Evolutionary conservation across 129 eudicot species (phyloP).

Genomic region (Lactuca sativa): DNA sequence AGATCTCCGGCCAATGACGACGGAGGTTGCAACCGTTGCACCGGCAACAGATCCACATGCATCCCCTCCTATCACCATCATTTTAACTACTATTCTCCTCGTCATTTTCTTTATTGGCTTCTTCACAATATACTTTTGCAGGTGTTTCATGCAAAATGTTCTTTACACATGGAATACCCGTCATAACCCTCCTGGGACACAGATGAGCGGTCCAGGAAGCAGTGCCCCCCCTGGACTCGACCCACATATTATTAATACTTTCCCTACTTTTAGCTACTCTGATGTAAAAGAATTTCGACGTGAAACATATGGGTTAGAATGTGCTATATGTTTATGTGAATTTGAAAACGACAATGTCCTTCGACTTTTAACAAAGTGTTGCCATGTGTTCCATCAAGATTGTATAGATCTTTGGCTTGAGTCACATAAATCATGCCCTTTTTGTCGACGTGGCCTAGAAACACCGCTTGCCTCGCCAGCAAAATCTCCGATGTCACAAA

Average conservation of each 20-base stretch:
- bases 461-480: conserved; percentile 23
- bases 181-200: conserved; percentile 35
- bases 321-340: conserved; percentile 84
- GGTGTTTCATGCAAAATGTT: conserved; percentile 57
- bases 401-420: conserved; percentile 89
- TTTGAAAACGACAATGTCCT: conserved; percentile 55
- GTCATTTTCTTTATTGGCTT: conserved; percentile 55
- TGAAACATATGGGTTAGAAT: conserved; percentile 67
- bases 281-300: conserved; percentile 56
- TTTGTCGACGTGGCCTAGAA: conserved; percentile 65
- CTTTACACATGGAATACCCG: conserved; percentile 42
- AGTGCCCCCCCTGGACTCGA: conserved; percentile 44
- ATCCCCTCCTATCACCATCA: conserved; percentile 63
- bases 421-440: conserved; percentile 77
- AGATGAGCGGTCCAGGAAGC: conserved; percentile 15
- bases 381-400: conserved; percentile 84
- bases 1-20: conserved; percentile 58
- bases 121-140: conserved; percentile 60
- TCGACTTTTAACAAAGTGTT: conserved; percentile 60
- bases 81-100: conserved; percentile 52
- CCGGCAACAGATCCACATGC: conserved; percentile 25
- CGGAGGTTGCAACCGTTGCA: conserved; percentile 25
- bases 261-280: conserved; percentile 69
- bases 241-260: conserved; percentile 43
- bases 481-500: conserved; percentile 25